Base-by-base conservation (phyloP, 192 early-diverging fungal species). In the Umbelopsis ramanniana region DNA sequence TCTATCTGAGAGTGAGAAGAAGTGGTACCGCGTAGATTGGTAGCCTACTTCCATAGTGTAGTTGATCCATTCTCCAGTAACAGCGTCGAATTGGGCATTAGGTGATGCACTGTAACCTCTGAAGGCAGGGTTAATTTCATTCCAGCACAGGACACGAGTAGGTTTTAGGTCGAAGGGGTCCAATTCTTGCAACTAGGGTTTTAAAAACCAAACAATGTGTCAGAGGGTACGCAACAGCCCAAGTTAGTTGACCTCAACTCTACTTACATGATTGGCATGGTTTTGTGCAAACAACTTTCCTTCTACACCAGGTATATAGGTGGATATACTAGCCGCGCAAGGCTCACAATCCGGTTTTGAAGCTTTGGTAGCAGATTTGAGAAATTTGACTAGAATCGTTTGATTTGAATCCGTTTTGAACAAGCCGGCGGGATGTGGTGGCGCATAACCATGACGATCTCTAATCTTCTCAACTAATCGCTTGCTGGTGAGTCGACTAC, bases 61-160 rank as follows among this genome's bases (percentile, higher is more conserved):
- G 23, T 90, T 88, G 72, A 94, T 89, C 73, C 89, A 86, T 76
- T 94, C 91, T 50, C 91, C 87, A 15, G 91, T 92, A 40, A 79
- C 68, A 8, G 84, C 60, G 76, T 94, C 93, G 70, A 83, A 89
- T 70, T 91, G 88, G 38, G 87, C 82, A 72, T 94, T 91, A 37
- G 93, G 89, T 35, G 87, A 85, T 23, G 89, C 83, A 48, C 86
- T 83, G 54, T 83, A 79, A 8, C 92, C 92, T 71, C 81, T 85
- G 70, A 93, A 90, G 21, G 76, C 75, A 12, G 84, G 71, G 76
- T 93, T 92, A 66, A 92, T 77, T 40, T 87, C 85, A 37, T 86
- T 80, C 78, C 86, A 86, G 24, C 88, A 86, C 22, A 87, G 79
- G 15, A 88, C 78, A n/a, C 86, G 82, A 19, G 79, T 73, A 22